Conservation (phyloP, 108 stramenopile species). For the Nannochloropsis granulata region DNA sequence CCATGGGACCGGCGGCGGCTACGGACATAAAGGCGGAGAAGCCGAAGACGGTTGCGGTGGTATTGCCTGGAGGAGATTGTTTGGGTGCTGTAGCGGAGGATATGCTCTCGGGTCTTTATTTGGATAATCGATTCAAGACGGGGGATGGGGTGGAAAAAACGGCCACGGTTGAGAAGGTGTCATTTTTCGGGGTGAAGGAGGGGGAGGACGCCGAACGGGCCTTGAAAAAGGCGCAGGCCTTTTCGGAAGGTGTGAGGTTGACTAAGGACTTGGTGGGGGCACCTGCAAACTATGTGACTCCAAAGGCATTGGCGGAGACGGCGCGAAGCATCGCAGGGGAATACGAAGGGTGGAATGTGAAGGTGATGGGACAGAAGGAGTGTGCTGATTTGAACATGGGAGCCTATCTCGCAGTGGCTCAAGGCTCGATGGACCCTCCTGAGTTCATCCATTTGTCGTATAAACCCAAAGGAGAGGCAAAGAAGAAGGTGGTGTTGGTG, state of each 20-base stretch:
- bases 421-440: constrained; percentile 74
- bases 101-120: constrained; percentile 11
- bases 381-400: constrained; percentile 62
- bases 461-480: constrained; percentile 33
- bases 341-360: constrained; percentile 29
- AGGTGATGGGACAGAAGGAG: constrained; percentile 5
- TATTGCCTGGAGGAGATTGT: constrained; percentile 7
- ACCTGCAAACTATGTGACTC: constrained; percentile 87
- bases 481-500: constrained; percentile 63
- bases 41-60: constrained; percentile 16
- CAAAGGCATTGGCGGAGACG: constrained; percentile 57
- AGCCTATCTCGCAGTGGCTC: constrained; percentile 74
- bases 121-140: constrained; percentile 20
- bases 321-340: constrained; percentile 60
- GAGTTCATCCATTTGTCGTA: constrained; percentile 93
- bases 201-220: background rate
- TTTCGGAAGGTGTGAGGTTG: constrained; percentile 26
- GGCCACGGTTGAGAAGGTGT: background rate
- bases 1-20: background rate
- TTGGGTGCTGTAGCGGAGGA: constrained; percentile 1
- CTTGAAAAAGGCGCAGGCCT: background rate
- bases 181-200: background rate
- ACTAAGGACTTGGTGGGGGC: constrained; percentile 87
- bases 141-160: background rate
- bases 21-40: constrained; percentile 16